Evolutionary conservation across 2,329 filamentous ascomycete genomes (phyloP), one percentile per base, ranked within the genome.

Genomic region (Grosmannia clavigera): DNA sequence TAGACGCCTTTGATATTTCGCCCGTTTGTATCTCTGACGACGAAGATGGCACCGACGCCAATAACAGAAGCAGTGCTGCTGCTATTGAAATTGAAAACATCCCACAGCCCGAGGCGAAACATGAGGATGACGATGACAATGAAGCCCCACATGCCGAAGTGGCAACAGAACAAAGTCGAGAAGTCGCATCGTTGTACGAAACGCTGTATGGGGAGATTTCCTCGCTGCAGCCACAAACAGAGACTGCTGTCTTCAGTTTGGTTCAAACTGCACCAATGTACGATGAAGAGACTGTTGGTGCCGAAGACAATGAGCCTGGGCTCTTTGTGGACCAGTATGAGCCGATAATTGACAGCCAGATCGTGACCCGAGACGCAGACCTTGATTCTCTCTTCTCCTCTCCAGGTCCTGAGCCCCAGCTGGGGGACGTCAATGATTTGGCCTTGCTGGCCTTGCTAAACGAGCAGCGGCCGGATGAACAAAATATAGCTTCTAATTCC

Each of bases 21-120:
- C 58, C 58, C 16, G 57, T 60, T 16, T 60, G 58, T 46, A 60
- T 60, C 19, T 60, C 58, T 1, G 58, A 60, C n/a, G 58, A 60
- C 19, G 58, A 60, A 2, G 52, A 59, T 9, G 58, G 48, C 1
- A 52, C 25, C 5, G 48, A 43, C 19, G 2, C 19, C 19, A 29
- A 40, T 2, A n/a, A 12, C 9, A 7, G 14, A 25, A 31, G 53
- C 11, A 2, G 10, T 29, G 12, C 33, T 22, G 5, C 4, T 29
- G 12, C 33, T 4, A 38, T 22, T 16, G 3, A 25, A 11, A 22
- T 12, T 16, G 19, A 43, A 16, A 27, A 5, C 14, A 22, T 52
- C 12, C 35, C 35, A 16, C 11, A 11, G 5, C 7, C 14, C 4
- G 40, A 27, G 6, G 7, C 50, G 11, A 48, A 57, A 35, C 25